phyloP scores from a whole-genome alignment of 805 yeast genomes.

The Yarrowia sp. region DNA sequence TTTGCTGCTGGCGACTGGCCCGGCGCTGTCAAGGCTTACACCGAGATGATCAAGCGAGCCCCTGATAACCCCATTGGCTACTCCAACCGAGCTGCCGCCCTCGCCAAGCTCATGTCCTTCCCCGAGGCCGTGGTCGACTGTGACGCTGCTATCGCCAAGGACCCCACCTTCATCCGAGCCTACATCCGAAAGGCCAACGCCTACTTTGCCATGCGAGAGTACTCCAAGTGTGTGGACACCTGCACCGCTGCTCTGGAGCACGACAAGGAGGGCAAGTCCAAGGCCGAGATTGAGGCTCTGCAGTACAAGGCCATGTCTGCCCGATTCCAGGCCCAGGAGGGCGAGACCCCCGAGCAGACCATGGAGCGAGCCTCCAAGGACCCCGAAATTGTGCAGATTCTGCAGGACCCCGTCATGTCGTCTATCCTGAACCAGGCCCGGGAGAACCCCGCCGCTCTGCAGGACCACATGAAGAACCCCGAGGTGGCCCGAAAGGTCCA shows the following conservation, averaged over 20 bases:
- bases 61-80: constrained; percentile 97
- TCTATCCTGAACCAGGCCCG: constrained; percentile 92
- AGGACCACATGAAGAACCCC: constrained; percentile 97
- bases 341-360: constrained; percentile 94
- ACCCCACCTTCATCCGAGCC: constrained; percentile 90
- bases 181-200: constrained; percentile 97
- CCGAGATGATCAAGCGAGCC: constrained; percentile 96
- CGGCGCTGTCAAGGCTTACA: constrained; percentile 88
- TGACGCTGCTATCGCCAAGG: constrained; percentile 84
- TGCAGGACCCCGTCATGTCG: constrained; percentile 96
- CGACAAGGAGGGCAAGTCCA: constrained; percentile 67
- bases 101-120: constrained; percentile 92
- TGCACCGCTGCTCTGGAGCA: constrained; percentile 76
- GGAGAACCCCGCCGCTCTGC: constrained; percentile 94
- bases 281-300: constrained; percentile 82
- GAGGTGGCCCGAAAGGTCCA: constrained; percentile 86
- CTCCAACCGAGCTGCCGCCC: constrained; percentile 97
- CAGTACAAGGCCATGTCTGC: constrained; percentile 76
- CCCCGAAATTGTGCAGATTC: constrained; percentile 89
- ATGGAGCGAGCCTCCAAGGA: constrained; percentile 88
- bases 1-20: constrained; percentile 97
- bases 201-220: constrained; percentile 88
- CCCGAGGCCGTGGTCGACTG: constrained; percentile 96
- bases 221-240: constrained; percentile 79
- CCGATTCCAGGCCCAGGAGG: constrained; percentile 78